Evolutionary conservation across 441 rosid genomes (phyloP), one percentile per base, ranked within the genome.

Genomic region (Arabidopsis lyrata): DNA sequence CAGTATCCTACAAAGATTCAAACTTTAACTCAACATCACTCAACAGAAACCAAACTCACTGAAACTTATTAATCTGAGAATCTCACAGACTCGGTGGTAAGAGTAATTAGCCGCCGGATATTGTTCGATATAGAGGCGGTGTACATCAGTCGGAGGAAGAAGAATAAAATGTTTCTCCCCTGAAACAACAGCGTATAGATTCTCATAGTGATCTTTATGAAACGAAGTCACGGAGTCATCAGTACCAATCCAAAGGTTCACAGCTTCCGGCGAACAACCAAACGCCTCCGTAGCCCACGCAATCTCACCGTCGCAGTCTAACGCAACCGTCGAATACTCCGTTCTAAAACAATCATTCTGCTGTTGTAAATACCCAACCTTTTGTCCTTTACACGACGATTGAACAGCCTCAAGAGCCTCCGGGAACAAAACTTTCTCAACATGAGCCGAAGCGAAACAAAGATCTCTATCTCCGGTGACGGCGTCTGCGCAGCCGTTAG

Each of bases 201-300:
- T 94, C 90, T 94, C 96, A 54, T 90, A 94, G 57, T 94, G 97
- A 66, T 93, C 96, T 83, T 88, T 93, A 54, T 91, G 98, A 53
- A 93, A 93, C 0, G 90, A 88, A 18, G 96, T 91, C 78, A 84
- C 85, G 0, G 95, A 91, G 24, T 76, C 73, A 64, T 85, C 81
- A 76, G 86, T 90, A 27, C 96, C 96, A 58, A 91, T 83, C 97
- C 97, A 94, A 64, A 91, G 86, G 70, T 94, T 91, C 20, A 91
- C 92, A n/a, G 98, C 97, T 77, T 94, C 97, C 2, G 96, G 96
- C 14, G 69, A 70, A 68, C 84, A 82, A 5, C 93, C 96, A 0
- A 94, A 75, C 10, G 97, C 97, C 56, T 90, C 92, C 45, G 90
- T 80, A 32, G 95, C 93, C 97, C 97, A 90, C 1, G 78, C 69